Conservation (phyloP, 1,284 basidiomycete species). For the Tylopilus sp. region DNA sequence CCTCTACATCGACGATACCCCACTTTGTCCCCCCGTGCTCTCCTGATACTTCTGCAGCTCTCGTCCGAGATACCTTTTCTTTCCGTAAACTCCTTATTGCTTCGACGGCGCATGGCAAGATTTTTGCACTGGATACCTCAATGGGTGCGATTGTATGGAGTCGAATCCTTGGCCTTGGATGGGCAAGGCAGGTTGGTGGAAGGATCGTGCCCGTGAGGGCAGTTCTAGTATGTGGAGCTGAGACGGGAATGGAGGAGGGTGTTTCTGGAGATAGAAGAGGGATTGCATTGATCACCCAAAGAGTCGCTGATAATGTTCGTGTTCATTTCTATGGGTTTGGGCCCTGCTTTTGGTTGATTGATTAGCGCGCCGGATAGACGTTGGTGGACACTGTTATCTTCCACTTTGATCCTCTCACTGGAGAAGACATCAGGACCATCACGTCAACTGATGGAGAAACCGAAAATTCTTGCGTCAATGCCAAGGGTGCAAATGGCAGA, state of each 20-base stretch:
- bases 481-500: constrained; percentile 13
- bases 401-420: constrained; percentile 85
- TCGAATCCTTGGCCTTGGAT: constrained; percentile 73
- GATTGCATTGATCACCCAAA: constrained; percentile 71
- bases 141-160: constrained; percentile 85
- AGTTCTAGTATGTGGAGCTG: constrained; percentile 31
- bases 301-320: constrained; percentile 70
- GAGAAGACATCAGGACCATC: constrained; percentile 60
- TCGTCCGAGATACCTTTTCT: constrained; percentile 85
- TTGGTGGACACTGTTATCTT: constrained; percentile 79
- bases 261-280: constrained; percentile 42
- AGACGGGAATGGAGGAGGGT: constrained; percentile 2
- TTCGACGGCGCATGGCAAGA: constrained; percentile 79
- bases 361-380: constrained; percentile 27
- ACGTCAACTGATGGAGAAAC: constrained; percentile 19
- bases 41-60: constrained; percentile 46
- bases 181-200: constrained; percentile 67
- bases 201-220: constrained; percentile 67
- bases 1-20: constrained; percentile 48
- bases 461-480: constrained; percentile 9
- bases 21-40: constrained; percentile 24
- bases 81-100: constrained; percentile 88
- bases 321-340: background rate
- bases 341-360: constrained; percentile 21
- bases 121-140: constrained; percentile 87